Conservation (phyloP, 331 rosid species). For the Telfairia occidentalis region DNA sequence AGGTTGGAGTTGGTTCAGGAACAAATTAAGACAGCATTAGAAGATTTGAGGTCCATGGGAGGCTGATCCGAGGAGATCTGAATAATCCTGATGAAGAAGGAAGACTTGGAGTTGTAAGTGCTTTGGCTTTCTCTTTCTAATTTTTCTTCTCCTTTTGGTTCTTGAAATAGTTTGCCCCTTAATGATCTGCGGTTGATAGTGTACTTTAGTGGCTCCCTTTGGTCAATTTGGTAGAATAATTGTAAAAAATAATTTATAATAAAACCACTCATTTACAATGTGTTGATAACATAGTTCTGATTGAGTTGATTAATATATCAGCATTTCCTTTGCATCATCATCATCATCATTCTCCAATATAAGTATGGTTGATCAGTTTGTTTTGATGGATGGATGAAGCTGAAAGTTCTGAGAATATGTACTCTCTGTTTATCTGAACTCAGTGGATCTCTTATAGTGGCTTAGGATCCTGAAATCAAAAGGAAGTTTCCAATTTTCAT, state of each 20-base stretch:
- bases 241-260: conserved; percentile 12
- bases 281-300: conserved; percentile 9
- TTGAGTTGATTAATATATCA: neutral
- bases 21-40: conserved; percentile 56
- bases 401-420: neutral
- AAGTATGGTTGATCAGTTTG: neutral
- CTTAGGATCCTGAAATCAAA: neutral
- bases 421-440: neutral
- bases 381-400: neutral
- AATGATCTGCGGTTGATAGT: neutral
- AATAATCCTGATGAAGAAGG: neutral
- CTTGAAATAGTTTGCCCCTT: neutral
- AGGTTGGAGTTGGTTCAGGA: conserved; percentile 68
- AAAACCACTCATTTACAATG: conserved; percentile 12
- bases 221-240: conserved; percentile 14
- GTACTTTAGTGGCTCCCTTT: conserved; percentile 5
- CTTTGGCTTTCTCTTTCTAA: neutral
- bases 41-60: conserved; percentile 45
- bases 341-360: neutral
- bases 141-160: conserved; percentile 11
- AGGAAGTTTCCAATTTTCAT: neutral
- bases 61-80: conserved; percentile 11
- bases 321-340: neutral
- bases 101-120: conserved; percentile 6
- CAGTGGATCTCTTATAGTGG: neutral